phyloP scores from a whole-genome alignment of 164 flowering plant species.

The Aristolochia californica region DNA sequence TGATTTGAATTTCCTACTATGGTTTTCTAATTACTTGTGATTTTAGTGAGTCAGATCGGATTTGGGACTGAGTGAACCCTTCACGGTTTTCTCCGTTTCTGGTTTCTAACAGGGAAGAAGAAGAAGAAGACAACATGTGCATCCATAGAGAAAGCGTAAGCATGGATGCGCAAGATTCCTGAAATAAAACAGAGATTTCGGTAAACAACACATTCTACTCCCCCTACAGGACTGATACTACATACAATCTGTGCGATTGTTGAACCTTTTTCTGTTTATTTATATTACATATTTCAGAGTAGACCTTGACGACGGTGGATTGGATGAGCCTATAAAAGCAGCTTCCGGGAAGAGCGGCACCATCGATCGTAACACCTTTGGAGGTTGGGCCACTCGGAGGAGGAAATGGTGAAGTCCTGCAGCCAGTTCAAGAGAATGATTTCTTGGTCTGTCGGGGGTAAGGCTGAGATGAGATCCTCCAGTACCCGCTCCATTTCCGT shows the following conservation, averaged over 20 bases:
- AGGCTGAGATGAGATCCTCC: slow-evolving; percentile 24
- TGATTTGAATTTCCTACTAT: too few relatives aligned
- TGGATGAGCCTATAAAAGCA: slow-evolving; percentile 6
- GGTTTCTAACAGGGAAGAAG: background rate
- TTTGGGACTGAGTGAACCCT: too few relatives aligned
- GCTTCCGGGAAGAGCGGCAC: slow-evolving; percentile 36
- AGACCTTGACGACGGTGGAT: background rate
- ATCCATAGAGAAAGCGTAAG: slow-evolving; percentile 9
- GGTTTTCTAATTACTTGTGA: too few relatives aligned
- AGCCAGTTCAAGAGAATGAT: slow-evolving; percentile 42
- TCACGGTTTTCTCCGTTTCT: background rate
- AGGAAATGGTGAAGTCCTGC: slow-evolving; percentile 27
- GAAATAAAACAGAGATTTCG: slow-evolving; percentile 5
- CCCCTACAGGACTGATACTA: background rate
- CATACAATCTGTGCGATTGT: background rate
- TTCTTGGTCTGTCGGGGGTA: slow-evolving; percentile 37
- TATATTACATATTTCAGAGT: background rate
- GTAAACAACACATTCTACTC: background rate
- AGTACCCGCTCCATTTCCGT: slow-evolving; percentile 32
- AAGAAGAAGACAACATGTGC: background rate
- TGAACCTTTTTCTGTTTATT: background rate
- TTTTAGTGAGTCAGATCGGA: too few relatives aligned
- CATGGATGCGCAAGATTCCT: slow-evolving; percentile 8
- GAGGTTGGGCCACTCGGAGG: slow-evolving; percentile 57
- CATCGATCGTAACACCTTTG: slow-evolving; percentile 33